Conservation (phyloP, 176 grass and related monocot genomes). For the Aegilops speltoides region DNA sequence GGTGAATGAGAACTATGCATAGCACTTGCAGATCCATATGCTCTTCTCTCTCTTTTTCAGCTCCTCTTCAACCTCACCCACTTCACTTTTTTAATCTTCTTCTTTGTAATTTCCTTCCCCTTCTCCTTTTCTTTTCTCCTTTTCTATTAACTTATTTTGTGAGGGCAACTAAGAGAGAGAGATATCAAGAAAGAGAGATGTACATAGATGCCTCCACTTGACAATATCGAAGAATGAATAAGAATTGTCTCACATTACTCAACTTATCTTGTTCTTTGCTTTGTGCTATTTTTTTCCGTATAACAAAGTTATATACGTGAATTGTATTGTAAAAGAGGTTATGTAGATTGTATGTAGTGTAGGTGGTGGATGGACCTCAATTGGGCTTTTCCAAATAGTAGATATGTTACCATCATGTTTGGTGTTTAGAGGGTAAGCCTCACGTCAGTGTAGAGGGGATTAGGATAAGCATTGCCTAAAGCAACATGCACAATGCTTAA, state of each 20-base stretch:
- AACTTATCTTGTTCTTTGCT: neutral
- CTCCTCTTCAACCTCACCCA: neutral
- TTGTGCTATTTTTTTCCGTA: neutral
- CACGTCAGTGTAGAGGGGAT: neutral
- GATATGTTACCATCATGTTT: conserved; percentile 32
- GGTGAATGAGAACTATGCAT: conserved; percentile 22
- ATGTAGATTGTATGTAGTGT: neutral
- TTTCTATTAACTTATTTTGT: conserved; percentile 23
- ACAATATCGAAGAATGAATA: conserved; percentile 38
- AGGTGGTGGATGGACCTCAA: neutral
- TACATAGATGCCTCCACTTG: conserved; percentile 48
- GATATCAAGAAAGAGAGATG: conserved; percentile 33
- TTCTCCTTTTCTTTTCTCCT: neutral
- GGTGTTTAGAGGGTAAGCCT: conserved; percentile 1
- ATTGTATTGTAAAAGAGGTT: neutral
- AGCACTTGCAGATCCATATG: neutral
- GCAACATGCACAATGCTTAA: conserved; percentile 25
- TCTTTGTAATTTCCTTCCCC: neutral
- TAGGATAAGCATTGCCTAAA: conserved; percentile 32
- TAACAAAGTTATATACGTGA: neutral
- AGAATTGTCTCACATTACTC: conserved; percentile 2
- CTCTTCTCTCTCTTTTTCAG: neutral
- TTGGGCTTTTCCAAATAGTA: conserved; percentile 4
- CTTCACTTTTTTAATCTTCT: neutral
- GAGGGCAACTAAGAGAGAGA: neutral